Evolutionary conservation across 176 grass and related monocot genomes (phyloP), one percentile per base, ranked within the genome.

Genomic region (Themeda triandra): DNA sequence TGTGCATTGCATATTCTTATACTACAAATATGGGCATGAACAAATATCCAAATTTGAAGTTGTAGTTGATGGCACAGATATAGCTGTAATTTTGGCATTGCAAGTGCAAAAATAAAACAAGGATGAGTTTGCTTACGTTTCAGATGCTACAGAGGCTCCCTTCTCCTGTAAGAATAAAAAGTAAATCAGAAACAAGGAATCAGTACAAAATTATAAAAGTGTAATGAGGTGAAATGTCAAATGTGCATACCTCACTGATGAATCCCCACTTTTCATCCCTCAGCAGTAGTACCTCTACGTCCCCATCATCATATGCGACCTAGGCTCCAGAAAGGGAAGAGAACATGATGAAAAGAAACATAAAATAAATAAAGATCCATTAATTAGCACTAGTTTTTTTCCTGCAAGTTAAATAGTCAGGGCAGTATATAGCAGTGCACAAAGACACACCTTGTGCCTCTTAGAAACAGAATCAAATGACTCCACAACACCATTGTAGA

Each of bases 271-370:
- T 85, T 80, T 98, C 96, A 10, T 92, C 79, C 86, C 87, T 92
- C 4, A 98, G 83, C 5, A 87, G 32, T 74, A 98, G 78, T 82
- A 93, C 86, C 69, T 98, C 96, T 51, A 93, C 48, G 77, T 95
- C 96, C 28, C 91, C 96, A 81, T 98, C 96, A 83, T 95, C 93
- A 92, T 98, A 98, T 5, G 90, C 68, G 83, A 98, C 87, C 96
- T 98, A 89, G 4, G 18, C 58, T 77, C 86, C 78, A 69, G 63
- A 80, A 71, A 74, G 18, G n/a, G 42, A 17, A 41, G 71, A 63
- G 73, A 30, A 8, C 29, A 84, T 79, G 17, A 86, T 31, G 6
- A 81, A 39, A 81, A 87, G 31, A 48, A 71, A 60, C 19, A 82
- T 9, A 53, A 60, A 82, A 17, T 66, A 46, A 40, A 66, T 21